Percentiles rank a stretch among this genome's conserved stretches.
phyloP scores from a whole-genome alignment of 495 filamentous ascomycete genomes.

The Friedmanniomyces endolithicus region DNA sequence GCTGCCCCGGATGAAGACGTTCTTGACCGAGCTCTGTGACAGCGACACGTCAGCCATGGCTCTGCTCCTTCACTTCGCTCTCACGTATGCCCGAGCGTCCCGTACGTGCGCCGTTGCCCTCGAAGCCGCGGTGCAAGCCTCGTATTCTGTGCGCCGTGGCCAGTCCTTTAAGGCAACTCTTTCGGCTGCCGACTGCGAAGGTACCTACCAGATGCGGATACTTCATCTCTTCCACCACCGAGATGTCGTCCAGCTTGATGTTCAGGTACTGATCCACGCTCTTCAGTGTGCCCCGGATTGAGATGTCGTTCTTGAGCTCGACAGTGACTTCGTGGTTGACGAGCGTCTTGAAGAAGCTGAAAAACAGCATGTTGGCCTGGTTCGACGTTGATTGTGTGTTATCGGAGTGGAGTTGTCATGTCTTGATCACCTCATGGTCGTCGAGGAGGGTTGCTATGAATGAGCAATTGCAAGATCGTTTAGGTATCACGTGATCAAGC shows the following conservation, averaged over 20 bases:
- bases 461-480: too few species aligned
- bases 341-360: constrained; percentile 97
- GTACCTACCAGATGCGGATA: constrained; percentile 74
- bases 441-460: too few species aligned
- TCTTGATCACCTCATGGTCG: too few species aligned
- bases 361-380: constrained; percentile 18
- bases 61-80: background rate
- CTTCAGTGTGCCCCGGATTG: constrained; percentile 86
- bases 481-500: background rate
- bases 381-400: background rate
- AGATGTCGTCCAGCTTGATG: constrained; percentile 94
- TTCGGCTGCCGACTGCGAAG: background rate
- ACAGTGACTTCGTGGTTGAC: constrained; percentile 93
- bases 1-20: constrained; percentile 93
- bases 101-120: background rate
- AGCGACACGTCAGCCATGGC: constrained; percentile 3
- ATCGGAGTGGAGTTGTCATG: constrained; percentile 1
- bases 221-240: constrained; percentile 76
- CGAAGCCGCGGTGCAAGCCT: background rate
- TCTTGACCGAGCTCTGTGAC: constrained; percentile 71
- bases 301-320: constrained; percentile 98
- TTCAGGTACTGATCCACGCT: constrained; percentile 97
- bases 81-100: background rate
- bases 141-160: background rate
- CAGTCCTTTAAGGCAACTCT: background rate